Conservation (phyloP, 2,329 filamentous ascomycete species). For the Verruconis gallopava region DNA sequence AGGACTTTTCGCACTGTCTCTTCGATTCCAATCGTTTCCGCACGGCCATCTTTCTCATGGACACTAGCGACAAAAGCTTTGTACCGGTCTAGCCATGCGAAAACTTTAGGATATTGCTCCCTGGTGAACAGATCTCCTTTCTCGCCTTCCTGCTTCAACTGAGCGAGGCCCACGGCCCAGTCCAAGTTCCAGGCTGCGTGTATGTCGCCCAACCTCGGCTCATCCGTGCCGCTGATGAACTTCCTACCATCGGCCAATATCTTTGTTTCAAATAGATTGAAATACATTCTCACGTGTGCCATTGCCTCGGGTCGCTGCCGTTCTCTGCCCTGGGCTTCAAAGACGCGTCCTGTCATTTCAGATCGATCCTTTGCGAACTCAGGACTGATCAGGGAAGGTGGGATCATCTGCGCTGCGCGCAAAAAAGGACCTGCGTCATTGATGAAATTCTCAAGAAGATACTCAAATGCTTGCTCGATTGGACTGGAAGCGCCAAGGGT, state of each 20-base stretch:
- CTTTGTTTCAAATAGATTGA: conserved; percentile 2
- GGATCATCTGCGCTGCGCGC: neutral
- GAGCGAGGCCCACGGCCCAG: conserved; percentile 3
- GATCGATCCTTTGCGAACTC: conserved; percentile 1
- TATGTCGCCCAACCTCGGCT: conserved; percentile 8
- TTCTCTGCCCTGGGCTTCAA: neutral
- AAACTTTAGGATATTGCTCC: conserved; percentile 8
- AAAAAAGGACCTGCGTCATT: conserved; percentile 1
- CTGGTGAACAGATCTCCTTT: neutral
- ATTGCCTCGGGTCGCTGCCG: neutral
- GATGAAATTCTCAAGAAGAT: conserved; percentile 1
- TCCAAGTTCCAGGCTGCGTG: conserved; percentile 4
- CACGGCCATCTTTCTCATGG: neutral
- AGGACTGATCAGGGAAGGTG: neutral
- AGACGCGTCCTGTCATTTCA: neutral
- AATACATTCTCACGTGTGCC: neutral
- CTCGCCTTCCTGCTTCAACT: conserved; percentile 5
- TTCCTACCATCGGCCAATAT: conserved; percentile 2
- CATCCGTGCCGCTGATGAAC: conserved; percentile 1
- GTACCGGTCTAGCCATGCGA: conserved; percentile 8
- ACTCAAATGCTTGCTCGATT: conserved; percentile 3
- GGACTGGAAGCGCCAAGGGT: conserved; percentile 1
- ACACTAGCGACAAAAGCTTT: neutral
- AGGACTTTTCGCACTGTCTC: neutral
- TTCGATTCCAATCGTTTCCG: neutral